Base-by-base conservation (phyloP, 495 filamentous ascomycete genomes). In the Aspergillus saccharolyticus region DNA sequence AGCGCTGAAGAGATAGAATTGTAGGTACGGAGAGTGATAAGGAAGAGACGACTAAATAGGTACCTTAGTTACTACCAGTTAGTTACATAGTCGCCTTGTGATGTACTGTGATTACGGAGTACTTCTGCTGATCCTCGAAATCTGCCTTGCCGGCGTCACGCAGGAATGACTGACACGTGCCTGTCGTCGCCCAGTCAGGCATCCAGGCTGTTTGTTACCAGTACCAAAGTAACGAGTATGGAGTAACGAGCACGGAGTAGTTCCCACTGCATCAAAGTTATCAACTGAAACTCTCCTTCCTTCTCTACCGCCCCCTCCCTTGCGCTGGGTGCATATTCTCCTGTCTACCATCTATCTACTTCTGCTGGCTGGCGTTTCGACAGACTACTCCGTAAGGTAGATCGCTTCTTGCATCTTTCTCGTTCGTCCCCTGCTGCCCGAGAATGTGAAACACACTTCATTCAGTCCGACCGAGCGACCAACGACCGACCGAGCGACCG, bases 401-500 rank as follows among this genome's bases (percentile, higher is more conserved):
- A 39, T 39, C 14, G 33, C 10, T 39, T 10, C 33, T 10, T 15
- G 33, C 33, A 39, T n/a, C n/a, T n/a, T n/a, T n/a, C n/a, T n/a
- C n/a, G n/a, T n/a, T n/a, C 22, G 33, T 52, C 48, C 30, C 33
- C 42, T 44, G 45, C n/a, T 46, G 54, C 54, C 54, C 45, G 42
- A 63, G 56, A 63, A 63, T 63, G 56, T 60, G 55, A 60, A 57
- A 57, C 54, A 17, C 28, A 30, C 58, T 47, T n/a, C n/a, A n/a
- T n/a, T n/a, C n/a, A n/a, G n/a, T n/a, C n/a, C n/a, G 5, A 8
- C 33, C 5, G 33, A 39, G 6, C 47, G 21, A 19, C 45, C 49
- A 21, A 47, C 33, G 5, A 8, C 33, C 5, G 5, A 8, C 33
- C 5, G 33, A 39, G 6, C 47, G 21, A 19, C 45, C 49, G 30